A percentile compares a stretch with the other conserved stretches of the same genome.
Evolutionary conservation across 108 stramenopile genomes (phyloP).

Genomic region (Nitzschia sp.): DNA sequence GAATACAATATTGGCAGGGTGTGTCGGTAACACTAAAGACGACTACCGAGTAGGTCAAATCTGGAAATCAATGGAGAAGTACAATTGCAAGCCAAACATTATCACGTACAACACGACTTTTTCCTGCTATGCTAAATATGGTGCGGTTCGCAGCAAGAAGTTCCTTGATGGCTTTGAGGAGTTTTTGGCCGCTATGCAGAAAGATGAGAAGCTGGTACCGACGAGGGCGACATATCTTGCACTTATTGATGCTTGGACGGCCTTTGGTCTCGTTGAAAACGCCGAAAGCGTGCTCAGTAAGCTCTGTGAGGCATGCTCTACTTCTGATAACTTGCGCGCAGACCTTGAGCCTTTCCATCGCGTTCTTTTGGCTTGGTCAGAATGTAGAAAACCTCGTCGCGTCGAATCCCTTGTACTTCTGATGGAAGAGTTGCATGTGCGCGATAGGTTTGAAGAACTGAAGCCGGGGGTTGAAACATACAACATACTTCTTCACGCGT

Average conservation of each 20-base stretch:
- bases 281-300: constrained; percentile 51
- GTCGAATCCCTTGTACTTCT: constrained; percentile 31
- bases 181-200: neutral
- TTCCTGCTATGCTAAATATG: constrained; percentile 21
- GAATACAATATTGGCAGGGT: constrained; percentile 32
- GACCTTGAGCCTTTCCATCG: constrained; percentile 26
- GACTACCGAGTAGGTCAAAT: constrained; percentile 13
- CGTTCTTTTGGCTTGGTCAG: constrained; percentile 24
- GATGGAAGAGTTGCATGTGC: constrained; percentile 28
- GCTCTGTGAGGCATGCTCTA: constrained; percentile 20
- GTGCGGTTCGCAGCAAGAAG: neutral
- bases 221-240: constrained; percentile 26
- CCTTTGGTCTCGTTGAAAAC: constrained; percentile 15
- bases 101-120: constrained; percentile 40
- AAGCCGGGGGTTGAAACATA: constrained; percentile 33
- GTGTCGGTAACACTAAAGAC: constrained; percentile 11
- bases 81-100: constrained; percentile 30
- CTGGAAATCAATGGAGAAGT: constrained; percentile 16
- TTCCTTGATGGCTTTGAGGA: neutral
- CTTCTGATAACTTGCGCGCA: neutral
- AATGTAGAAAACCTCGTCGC: constrained; percentile 6
- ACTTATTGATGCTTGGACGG: constrained; percentile 24
- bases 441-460: constrained; percentile 36
- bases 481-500: constrained; percentile 37
- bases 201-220: constrained; percentile 14